Percentiles rank a stretch among this genome's conserved stretches.
Conservation (phyloP, 2,329 filamentous ascomycete genomes). For the Endothia cerciana region DNA sequence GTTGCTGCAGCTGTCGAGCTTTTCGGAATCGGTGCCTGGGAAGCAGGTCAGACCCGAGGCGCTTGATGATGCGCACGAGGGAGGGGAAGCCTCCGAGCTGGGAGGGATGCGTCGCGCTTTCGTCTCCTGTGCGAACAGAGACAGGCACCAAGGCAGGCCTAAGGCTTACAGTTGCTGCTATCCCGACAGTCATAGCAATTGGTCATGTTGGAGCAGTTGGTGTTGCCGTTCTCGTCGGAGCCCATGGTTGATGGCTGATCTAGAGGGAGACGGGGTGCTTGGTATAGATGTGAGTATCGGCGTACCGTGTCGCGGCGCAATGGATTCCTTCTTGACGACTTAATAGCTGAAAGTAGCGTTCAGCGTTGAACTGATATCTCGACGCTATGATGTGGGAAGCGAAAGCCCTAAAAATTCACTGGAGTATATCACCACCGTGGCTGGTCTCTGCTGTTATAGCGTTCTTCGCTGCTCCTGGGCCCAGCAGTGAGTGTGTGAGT, state of each 20-base stretch:
- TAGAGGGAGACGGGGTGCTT: too few relatives aligned
- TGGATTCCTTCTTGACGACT: neutral
- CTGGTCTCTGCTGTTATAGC: too few relatives aligned
- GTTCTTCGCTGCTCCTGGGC: neutral
- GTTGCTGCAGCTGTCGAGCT: constrained; percentile 4
- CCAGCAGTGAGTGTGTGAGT: neutral
- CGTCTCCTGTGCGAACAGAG: too few relatives aligned
- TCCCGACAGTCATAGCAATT: constrained; percentile 25
- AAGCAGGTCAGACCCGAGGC: neutral
- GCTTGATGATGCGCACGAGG: neutral
- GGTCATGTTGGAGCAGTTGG: constrained; percentile 24
- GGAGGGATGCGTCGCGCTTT: neutral
- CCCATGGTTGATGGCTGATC: constrained; percentile 4
- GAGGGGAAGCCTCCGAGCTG: too few relatives aligned
- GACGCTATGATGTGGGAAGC: neutral
- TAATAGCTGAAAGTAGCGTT: neutral
- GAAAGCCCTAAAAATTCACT: neutral
- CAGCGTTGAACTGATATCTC: neutral
- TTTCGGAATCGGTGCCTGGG: neutral
- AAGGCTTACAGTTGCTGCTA: constrained; percentile 26
- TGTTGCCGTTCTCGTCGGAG: constrained; percentile 19
- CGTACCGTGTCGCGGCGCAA: neutral
- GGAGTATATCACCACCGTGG: too few relatives aligned
- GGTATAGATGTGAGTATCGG: too few relatives aligned
- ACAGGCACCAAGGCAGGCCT: neutral